Evolutionary conservation across 176 grass and related monocot species (phyloP).

Genomic region (Carex kokanica): DNA sequence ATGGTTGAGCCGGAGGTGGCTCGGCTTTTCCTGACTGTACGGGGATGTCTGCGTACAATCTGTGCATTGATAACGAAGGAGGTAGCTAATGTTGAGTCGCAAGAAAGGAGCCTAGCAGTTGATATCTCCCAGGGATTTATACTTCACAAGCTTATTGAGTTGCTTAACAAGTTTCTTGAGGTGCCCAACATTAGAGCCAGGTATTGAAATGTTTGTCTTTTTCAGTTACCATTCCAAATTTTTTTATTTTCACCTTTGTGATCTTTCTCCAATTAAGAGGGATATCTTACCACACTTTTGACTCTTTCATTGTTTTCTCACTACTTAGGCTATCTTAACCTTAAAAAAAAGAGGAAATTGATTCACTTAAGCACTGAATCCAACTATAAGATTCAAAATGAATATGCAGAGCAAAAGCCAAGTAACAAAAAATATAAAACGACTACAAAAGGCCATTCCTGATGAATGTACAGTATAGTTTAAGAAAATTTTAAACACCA

Average conservation of each 20-base stretch:
- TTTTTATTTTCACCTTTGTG: neutral
- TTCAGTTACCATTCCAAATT: conserved; percentile 4
- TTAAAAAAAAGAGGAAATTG: neutral
- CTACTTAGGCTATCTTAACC: neutral
- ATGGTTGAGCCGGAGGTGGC: conserved; percentile 81
- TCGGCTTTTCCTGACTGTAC: conserved; percentile 78
- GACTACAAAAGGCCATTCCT: neutral
- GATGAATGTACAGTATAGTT: neutral
- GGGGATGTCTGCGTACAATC: conserved; percentile 65
- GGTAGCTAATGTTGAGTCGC: conserved; percentile 85
- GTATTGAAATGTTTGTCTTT: conserved; percentile 35
- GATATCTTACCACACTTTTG: neutral
- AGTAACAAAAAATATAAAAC: neutral
- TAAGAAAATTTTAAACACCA: neutral
- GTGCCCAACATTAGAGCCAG: conserved; percentile 88
- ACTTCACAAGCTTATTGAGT: conserved; percentile 91
- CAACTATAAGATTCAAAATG: neutral
- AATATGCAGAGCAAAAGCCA: neutral
- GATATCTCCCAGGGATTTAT: conserved; percentile 98
- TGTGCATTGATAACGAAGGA: conserved; percentile 87
- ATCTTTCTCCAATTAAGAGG: neutral
- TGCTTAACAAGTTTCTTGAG: conserved; percentile 96
- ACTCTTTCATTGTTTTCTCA: conserved; percentile 7
- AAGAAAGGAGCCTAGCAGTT: conserved; percentile 84
- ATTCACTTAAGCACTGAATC: neutral